Conservation (phyloP, 148 eudicot species). For the Suaeda aralocaspica region DNA sequence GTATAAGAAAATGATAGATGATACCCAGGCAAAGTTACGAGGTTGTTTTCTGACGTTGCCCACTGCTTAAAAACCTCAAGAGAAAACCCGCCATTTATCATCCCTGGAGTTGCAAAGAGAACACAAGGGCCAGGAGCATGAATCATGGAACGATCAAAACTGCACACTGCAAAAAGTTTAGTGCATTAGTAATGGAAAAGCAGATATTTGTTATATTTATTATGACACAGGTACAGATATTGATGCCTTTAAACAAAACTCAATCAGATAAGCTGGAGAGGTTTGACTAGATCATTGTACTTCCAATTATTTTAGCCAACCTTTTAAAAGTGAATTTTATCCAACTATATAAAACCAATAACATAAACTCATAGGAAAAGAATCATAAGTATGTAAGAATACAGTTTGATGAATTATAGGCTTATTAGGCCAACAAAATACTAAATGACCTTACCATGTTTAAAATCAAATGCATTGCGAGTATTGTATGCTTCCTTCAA, state of each 20-base stretch:
- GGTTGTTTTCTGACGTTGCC: conserved; percentile 88
- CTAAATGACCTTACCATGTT: conserved; percentile 54
- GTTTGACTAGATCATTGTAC: too few relatives aligned
- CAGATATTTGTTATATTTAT: not conserved
- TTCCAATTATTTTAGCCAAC: too few relatives aligned
- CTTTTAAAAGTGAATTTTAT: too few relatives aligned
- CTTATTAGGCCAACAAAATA: not conserved
- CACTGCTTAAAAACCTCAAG: conserved; percentile 93
- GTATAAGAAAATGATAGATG: not conserved
- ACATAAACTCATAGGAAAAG: not conserved
- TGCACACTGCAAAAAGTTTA: conserved; percentile 46
- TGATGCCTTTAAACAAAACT: not conserved
- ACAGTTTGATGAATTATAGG: not conserved
- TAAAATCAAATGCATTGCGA: conserved; percentile 83
- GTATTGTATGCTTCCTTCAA: conserved; percentile 71
- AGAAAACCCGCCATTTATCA: conserved; percentile 91
- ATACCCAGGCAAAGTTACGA: conserved; percentile 85
- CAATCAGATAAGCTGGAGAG: not conserved
- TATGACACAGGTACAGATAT: not conserved
- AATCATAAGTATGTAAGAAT: not conserved
- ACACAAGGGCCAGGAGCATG: conserved; percentile 92
- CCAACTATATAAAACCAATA: too few relatives aligned
- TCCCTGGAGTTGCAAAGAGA: conserved; percentile 97
- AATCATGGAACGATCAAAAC: conserved; percentile 83
- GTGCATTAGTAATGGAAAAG: not conserved